Conservation (phyloP, 345 rosid genomes). For the Pugionium cornutum region DNA sequence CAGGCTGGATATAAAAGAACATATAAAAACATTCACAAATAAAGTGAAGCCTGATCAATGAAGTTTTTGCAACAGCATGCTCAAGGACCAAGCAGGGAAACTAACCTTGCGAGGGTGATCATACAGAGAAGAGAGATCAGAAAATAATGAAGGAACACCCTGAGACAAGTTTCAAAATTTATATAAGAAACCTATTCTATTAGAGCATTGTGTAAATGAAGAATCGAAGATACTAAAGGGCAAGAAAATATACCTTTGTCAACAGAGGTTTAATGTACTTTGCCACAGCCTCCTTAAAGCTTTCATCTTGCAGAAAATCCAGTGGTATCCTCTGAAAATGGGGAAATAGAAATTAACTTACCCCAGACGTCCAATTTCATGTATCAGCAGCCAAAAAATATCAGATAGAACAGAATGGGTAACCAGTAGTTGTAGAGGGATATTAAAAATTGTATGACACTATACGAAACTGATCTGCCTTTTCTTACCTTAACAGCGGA, state of each 20-base stretch:
- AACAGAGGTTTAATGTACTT: conserved; percentile 81
- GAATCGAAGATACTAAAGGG: conserved; percentile 16
- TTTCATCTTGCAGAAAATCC: conserved; percentile 87
- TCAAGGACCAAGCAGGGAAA: conserved; percentile 29
- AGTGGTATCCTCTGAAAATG: conserved; percentile 84
- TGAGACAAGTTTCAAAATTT: conserved; percentile 35
- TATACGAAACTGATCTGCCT: conserved; percentile 2
- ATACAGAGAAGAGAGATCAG: conserved; percentile 92
- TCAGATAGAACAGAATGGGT: background rate
- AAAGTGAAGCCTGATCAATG: conserved; percentile 19
- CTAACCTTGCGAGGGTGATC: conserved; percentile 81
- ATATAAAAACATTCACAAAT: background rate
- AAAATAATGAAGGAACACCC: conserved; percentile 99
- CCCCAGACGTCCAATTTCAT: background rate
- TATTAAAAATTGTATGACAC: conserved; percentile 1
- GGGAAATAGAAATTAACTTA: conserved; percentile 22
- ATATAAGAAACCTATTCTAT: conserved; percentile 23
- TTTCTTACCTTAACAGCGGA: conserved; percentile 89
- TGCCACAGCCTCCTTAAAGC: conserved; percentile 76
- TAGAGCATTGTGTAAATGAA: conserved; percentile 19
- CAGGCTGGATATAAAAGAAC: conserved; percentile 57
- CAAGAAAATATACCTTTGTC: conserved; percentile 59
- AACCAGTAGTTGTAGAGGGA: conserved; percentile 13
- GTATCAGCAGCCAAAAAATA: conserved; percentile 11
- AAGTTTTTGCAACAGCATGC: conserved; percentile 17